Evolutionary conservation across 2,329 filamentous ascomycete species (phyloP), one percentile per base, ranked within the genome.

Genomic region (Periconia sp.): DNA sequence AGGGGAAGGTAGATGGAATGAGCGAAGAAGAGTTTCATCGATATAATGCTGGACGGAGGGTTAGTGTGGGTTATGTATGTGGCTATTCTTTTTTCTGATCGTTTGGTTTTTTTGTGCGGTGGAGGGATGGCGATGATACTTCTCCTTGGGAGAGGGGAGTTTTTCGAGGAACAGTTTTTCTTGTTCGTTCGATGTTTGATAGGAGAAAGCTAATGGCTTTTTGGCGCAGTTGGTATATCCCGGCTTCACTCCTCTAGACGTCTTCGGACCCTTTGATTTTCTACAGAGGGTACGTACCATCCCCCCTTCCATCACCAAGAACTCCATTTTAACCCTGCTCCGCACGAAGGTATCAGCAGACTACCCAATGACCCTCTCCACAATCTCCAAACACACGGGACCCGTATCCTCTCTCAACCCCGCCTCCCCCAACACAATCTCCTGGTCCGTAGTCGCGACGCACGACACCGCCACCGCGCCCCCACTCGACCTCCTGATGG

Each of bases 401-500:
- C 47, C 47, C n/a, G 40, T 50, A 7, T 45, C n/a, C 47, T 41
- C 47, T 18, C 15, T 23, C n/a, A 30, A 19, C 23, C 42, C 42
- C 18, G 8, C 44, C 20, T 30, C 8, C 8, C 18, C 19, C 18
- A 27, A 30, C 15, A 14, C 14, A 27, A 61, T 66, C 42, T 65
- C 64, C 41, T 68, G 77, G 55, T 53, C 56, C 40, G 62, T 76
- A 31, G 48, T 75, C 3, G 77, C 78, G 8, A 79, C 78, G 2
- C 75, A 78, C 64, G 86, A 82, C 2, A 82, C 82, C 62, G 73
- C 73, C 48, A 66, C 75, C 20, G 74, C 77, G 2, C 78, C 79
- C 1, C 53, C 58, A 1, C 69, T 86, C 14, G 82, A 87, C 52
- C 80, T 87, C 7, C 77, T 89, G 15, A 68, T 89, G 23, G 73